Evolutionary conservation across 345 rosid species (phyloP).

Genomic region (Corymbia maculata): DNA sequence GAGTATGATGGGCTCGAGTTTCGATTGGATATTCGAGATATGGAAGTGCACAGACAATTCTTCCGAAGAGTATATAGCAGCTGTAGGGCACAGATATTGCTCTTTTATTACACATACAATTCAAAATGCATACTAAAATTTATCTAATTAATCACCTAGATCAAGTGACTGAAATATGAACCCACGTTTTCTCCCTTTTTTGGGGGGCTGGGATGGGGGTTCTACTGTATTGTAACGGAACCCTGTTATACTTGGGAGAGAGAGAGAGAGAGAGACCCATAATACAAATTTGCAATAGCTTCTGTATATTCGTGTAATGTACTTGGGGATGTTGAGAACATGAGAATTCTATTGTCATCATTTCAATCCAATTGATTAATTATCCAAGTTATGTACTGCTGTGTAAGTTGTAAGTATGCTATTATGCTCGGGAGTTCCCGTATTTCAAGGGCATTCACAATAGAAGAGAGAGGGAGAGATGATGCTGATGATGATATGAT

Average conservation of each 20-base stretch:
- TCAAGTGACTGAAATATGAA: neutral
- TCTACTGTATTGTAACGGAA: neutral
- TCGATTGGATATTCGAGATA: neutral
- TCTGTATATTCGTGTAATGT: neutral
- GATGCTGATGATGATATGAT: neutral
- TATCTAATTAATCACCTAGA: neutral
- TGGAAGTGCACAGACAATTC: neutral
- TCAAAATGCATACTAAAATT: neutral
- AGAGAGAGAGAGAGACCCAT: neutral
- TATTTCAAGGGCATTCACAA: neutral
- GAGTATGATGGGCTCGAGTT: neutral
- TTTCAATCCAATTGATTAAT: neutral
- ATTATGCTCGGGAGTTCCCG: neutral
- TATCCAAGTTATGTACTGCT: neutral
- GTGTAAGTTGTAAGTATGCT: neutral
- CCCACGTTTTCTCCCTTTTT: neutral
- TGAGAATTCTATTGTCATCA: neutral
- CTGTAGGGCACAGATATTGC: neutral
- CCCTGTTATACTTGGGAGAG: neutral
- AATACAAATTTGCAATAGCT: neutral
- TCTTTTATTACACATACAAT: neutral
- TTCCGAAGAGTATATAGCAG: neutral
- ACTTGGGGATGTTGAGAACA: neutral
- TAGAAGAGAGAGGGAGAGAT: neutral
- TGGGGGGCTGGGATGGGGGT: neutral